These are phyloP conservation scores for Microsporum ferrugineum DNA, from an alignment of 2,329 filamentous ascomycete genomes.

Conservation along the genomic window DNA sequence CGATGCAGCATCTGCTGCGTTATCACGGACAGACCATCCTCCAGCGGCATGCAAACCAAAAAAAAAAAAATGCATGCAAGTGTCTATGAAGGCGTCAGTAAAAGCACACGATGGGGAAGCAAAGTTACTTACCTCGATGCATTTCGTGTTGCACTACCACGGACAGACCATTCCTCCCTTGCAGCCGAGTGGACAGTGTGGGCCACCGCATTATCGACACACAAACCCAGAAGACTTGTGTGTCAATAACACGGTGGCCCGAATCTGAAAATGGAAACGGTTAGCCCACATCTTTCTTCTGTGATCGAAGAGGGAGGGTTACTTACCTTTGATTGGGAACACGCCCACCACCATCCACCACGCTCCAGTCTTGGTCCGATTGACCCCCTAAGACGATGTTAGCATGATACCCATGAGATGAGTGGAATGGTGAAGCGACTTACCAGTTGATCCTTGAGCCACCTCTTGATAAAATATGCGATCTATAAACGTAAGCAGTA, in stretches of 20 bases:
- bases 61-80: background rate
- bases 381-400: background rate
- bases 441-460: background rate
- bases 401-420: background rate
- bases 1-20: background rate
- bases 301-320: background rate
- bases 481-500: background rate
- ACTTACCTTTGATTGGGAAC: background rate
- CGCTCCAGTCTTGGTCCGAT: background rate
- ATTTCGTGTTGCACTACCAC: background rate
- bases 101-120: background rate
- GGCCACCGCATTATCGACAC: conserved; percentile 3
- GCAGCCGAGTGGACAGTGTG: conserved; percentile 9
- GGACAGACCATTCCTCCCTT: conserved; percentile 2
- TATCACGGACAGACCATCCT: background rate
- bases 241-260: background rate
- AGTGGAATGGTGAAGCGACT: background rate
- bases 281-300: background rate
- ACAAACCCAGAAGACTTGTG: background rate
- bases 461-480: background rate
- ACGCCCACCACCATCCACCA: background rate
- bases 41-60: background rate
- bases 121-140: background rate
- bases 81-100: background rate
- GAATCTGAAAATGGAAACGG: background rate